Evolutionary conservation across 108 stramenopile genomes (phyloP).

Genomic region (Schizochytrium sp.): DNA sequence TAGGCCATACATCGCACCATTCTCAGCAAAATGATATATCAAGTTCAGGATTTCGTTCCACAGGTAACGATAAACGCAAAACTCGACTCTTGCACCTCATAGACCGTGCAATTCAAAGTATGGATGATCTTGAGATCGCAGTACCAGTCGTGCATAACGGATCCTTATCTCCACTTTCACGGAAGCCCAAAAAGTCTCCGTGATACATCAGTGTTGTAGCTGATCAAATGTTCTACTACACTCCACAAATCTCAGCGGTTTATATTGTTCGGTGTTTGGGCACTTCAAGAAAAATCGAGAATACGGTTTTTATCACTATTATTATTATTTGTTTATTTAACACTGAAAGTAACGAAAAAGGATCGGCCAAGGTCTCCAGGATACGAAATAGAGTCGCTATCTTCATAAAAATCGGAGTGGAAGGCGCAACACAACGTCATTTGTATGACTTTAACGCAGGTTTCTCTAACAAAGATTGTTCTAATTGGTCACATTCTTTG

Average conservation of each 20-base stretch:
- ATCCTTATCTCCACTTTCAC: conserved; percentile 4
- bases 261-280: not conserved
- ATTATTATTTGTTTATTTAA: no score
- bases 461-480: not conserved
- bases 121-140: not conserved
- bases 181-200: not conserved
- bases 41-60: not conserved
- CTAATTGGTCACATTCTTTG: not conserved
- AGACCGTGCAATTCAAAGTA: not conserved
- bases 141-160: not conserved
- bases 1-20: not conserved
- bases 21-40: not conserved
- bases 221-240: not conserved
- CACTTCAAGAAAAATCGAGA: no score
- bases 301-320: no score
- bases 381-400: no score
- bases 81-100: conserved; percentile 3
- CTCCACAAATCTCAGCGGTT: not conserved
- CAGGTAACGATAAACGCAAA: not conserved
- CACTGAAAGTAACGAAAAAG: no score
- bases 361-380: no score
- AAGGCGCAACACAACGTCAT: not conserved
- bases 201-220: not conserved
- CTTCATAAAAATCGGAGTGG: no score
- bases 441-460: not conserved